These are phyloP conservation scores for Prunus yedoensis DNA, from an alignment of 331 rosid genomes.

Conservation along the genomic window DNA sequence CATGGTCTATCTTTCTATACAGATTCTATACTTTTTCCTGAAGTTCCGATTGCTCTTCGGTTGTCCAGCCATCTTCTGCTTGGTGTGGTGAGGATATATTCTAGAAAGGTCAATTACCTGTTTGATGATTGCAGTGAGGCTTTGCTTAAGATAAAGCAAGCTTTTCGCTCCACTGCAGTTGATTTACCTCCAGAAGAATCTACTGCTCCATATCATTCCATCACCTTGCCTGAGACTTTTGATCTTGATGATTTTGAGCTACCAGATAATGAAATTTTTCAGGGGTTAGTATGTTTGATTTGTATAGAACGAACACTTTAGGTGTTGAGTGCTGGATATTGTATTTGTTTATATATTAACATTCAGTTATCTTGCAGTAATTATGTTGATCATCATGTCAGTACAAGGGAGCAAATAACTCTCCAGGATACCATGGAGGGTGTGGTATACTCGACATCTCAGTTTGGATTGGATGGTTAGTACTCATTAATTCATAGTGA, in stretches of 20 bases:
- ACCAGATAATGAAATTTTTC: conserved; percentile 88
- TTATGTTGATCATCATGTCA: conserved; percentile 93
- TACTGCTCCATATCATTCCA: conserved; percentile 99
- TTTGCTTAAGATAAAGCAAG: conserved; percentile 98
- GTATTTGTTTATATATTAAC: conserved; percentile 25
- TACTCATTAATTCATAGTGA: conserved; percentile 2
- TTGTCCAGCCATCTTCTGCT: conserved; percentile 99
- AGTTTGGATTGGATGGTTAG: conserved; percentile 98
- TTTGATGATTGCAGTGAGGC: conserved; percentile 99
- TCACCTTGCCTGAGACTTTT: conserved; percentile 96
- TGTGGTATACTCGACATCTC: conserved; percentile 83
- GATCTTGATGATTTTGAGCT: conserved; percentile 99
- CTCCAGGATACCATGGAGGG: conserved; percentile 95
- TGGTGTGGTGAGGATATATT: conserved; percentile 99
- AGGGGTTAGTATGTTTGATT: conserved; percentile 64
- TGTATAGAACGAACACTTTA: conserved; percentile 20
- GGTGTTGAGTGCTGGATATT: conserved; percentile 21
- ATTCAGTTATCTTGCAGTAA: conserved; percentile 60
- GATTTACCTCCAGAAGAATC: conserved; percentile 99
- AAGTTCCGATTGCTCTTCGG: conserved; percentile 95
- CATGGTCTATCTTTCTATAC: conserved; percentile 34
- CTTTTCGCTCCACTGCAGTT: conserved; percentile 95
- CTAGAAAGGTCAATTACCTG: conserved; percentile 99
- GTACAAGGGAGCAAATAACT: conserved; percentile 94
- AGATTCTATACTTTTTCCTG: conserved; percentile 99